phyloP scores from a whole-genome alignment of 805 yeast genomes.

The Hyphopichia homilentoma region DNA sequence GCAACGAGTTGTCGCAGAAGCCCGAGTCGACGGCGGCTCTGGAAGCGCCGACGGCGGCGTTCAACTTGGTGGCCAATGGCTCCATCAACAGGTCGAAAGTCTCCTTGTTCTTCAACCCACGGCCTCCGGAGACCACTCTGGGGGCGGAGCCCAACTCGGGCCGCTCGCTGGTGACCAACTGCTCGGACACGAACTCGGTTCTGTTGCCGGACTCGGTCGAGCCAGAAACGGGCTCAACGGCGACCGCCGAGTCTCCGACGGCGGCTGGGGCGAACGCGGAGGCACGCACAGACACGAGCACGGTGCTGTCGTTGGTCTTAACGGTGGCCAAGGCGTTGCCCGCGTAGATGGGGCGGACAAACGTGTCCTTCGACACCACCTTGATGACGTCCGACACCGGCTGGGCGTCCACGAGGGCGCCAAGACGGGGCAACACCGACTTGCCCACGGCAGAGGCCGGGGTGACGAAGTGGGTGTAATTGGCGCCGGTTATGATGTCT shows the following conservation, averaged over 20 bases:
- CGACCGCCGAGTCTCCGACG: slow-evolving; percentile 29
- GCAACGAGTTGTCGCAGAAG: slow-evolving; percentile 91
- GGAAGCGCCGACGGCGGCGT: slow-evolving; percentile 96
- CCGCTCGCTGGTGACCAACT: slow-evolving; percentile 71
- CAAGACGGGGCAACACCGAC: slow-evolving; percentile 79
- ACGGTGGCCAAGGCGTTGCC: slow-evolving; percentile 91
- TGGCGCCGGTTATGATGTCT: slow-evolving; percentile 40
- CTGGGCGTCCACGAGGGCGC: slow-evolving; percentile 80
- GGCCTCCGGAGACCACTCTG: slow-evolving; percentile 85
- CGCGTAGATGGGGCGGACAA: slow-evolving; percentile 92
- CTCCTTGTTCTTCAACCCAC: slow-evolving; percentile 88
- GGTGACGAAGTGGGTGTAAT: slow-evolving; percentile 67
- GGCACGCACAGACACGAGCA: slow-evolving; percentile 75
- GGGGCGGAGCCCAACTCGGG: slow-evolving; percentile 88
- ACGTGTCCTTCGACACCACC: slow-evolving; percentile 64
- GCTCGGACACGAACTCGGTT: slow-evolving; percentile 71
- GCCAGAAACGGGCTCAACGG: slow-evolving; percentile 46
- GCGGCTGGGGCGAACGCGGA: slow-evolving; percentile 61
- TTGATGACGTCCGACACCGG: slow-evolving; percentile 80
- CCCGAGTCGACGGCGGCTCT: slow-evolving; percentile 98
- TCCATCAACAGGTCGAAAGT: slow-evolving; percentile 71
- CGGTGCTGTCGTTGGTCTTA: slow-evolving; percentile 58
- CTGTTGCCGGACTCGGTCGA: slow-evolving; percentile 34
- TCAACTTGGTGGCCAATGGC: slow-evolving; percentile 79
- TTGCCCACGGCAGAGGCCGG: slow-evolving; percentile 89